A percentile compares a stretch with the other conserved stretches of the same genome.
phyloP scores from a whole-genome alignment of 768 basidiomycete genomes.

The Kwoniella sp. region DNA sequence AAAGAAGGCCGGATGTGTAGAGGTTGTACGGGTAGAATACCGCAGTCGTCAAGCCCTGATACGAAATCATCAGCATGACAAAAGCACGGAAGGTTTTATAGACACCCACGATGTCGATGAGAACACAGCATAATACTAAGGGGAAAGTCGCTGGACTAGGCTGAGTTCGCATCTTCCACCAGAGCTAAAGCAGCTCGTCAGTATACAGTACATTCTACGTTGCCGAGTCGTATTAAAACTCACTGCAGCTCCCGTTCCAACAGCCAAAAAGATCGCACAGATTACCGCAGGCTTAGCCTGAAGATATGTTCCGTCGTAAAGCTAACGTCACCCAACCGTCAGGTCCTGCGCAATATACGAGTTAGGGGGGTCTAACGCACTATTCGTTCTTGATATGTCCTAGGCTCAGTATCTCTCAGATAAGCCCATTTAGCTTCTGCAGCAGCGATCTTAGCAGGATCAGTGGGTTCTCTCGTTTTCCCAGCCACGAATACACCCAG shows the following conservation, averaged over 20 bases:
- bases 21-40: conserved; percentile 34
- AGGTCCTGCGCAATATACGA: neutral
- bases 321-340: conserved; percentile 16
- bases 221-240: conserved; percentile 15
- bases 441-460: conserved; percentile 29
- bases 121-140: conserved; percentile 49
- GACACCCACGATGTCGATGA: conserved; percentile 46
- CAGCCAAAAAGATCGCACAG: conserved; percentile 45
- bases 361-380: neutral
- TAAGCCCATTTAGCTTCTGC: conserved; percentile 32
- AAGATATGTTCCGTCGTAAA: conserved; percentile 51
- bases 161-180: conserved; percentile 51
- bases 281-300: conserved; percentile 47
- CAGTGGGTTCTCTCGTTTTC: conserved; percentile 29
- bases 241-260: conserved; percentile 38
- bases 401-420: conserved; percentile 9
- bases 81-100: too few relatives aligned
- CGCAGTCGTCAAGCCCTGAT: conserved; percentile 41
- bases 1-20: conserved; percentile 44
- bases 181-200: conserved; percentile 25
- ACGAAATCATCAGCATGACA: conserved; percentile 10
- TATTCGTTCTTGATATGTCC: conserved; percentile 9
- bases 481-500: conserved; percentile 48
- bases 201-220: neutral
- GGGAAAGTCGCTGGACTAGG: conserved; percentile 52